Evolutionary conservation across 495 filamentous ascomycete species (phyloP).

Genomic region (Trichocladium antarcticum): DNA sequence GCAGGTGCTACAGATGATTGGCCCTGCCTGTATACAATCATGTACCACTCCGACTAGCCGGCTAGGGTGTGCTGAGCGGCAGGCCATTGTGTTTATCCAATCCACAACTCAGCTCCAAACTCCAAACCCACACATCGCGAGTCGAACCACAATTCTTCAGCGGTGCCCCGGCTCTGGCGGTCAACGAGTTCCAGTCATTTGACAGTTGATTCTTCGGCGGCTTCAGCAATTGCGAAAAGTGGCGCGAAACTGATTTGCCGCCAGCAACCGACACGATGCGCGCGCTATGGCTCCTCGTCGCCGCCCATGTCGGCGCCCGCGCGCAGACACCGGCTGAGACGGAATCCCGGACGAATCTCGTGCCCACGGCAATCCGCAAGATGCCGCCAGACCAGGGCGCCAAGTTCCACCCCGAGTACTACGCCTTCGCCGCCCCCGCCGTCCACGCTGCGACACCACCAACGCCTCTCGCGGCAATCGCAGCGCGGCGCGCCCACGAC

Average conservation of each 20-base stretch:
- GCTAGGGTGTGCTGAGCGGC: not conserved
- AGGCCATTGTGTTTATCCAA: conserved; percentile 6
- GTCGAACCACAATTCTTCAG: not conserved
- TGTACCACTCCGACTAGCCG: not conserved
- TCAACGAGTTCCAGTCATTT: not conserved
- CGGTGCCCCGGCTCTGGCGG: no score
- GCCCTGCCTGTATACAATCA: no score
- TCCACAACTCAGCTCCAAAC: conserved; percentile 1
- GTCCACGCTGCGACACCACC: conserved; percentile 12
- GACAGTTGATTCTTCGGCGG: not conserved
- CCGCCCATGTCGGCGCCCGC: conserved; percentile 23
- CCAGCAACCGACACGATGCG: conserved; percentile 31
- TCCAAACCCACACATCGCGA: not conserved
- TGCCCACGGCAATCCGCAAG: conserved; percentile 48
- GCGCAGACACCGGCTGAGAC: conserved; percentile 10
- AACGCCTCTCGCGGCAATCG: conserved; percentile 4
- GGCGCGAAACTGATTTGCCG: no score
- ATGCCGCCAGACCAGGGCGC: conserved; percentile 75
- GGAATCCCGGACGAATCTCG: conserved; percentile 18
- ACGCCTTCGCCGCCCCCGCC: conserved; percentile 30
- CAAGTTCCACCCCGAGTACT: conserved; percentile 66
- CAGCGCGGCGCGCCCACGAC: conserved; percentile 8
- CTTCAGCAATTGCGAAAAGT: not conserved
- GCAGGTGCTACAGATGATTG: no score
- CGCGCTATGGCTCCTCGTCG: conserved; percentile 39